phyloP scores from a whole-genome alignment of 1,284 basidiomycete genomes.

The Dichomitus squalens region DNA sequence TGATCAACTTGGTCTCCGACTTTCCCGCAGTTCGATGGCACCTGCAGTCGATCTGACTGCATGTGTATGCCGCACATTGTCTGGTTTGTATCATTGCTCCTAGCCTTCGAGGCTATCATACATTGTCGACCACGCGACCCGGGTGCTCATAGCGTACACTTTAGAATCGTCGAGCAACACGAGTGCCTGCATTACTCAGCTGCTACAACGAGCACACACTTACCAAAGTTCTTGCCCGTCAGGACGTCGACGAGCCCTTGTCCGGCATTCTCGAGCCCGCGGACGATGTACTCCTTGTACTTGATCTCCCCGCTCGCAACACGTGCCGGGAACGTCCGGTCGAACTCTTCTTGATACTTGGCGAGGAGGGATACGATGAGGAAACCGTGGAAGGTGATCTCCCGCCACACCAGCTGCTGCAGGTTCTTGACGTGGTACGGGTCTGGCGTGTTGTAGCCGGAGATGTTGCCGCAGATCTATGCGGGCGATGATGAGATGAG shows the following conservation, averaged over 20 bases:
- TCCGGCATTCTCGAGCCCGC: constrained; percentile 54
- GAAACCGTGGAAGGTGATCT: constrained; percentile 64
- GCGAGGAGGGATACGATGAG: constrained; percentile 45
- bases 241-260: constrained; percentile 55
- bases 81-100: too few species aligned
- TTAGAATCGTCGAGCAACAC: too few species aligned
- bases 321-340: constrained; percentile 49
- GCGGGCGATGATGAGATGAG: constrained; percentile 26
- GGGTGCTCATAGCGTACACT: not conserved
- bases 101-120: too few species aligned
- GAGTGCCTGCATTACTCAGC: constrained; percentile 38
- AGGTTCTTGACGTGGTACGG: constrained; percentile 35
- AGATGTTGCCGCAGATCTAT: constrained; percentile 34
- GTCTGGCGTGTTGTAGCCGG: constrained; percentile 32
- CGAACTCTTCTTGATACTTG: constrained; percentile 48
- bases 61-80: too few species aligned
- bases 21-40: too few species aligned
- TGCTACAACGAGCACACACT: constrained; percentile 41
- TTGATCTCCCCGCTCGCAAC: constrained; percentile 62
- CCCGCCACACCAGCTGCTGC: constrained; percentile 47
- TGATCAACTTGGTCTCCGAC: too few species aligned
- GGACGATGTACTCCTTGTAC: constrained; percentile 54
- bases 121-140: too few species aligned
- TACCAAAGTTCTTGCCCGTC: too few species aligned
- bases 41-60: too few species aligned